Percentiles rank a stretch among this genome's conserved stretches.
Conservation (phyloP, 345 rosid species). For the Nephelium lappaceum region DNA sequence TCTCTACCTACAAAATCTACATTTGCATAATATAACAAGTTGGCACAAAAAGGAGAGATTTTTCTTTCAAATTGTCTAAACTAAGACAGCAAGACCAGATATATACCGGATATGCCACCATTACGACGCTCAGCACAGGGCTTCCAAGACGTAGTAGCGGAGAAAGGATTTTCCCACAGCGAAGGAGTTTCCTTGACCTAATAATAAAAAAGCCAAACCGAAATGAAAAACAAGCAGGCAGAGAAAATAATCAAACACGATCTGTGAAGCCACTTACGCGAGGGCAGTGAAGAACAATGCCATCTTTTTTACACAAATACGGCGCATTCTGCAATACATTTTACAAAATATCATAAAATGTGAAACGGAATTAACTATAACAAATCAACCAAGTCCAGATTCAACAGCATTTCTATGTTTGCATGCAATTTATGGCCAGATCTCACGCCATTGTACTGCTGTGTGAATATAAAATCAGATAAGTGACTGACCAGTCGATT, state of each 20-base stretch:
- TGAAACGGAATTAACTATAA: background rate
- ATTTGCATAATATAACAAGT: background rate
- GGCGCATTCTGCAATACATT: conserved; percentile 66
- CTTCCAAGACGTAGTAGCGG: conserved; percentile 99
- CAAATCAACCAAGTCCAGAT: conserved; percentile 1
- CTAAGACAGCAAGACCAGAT: background rate
- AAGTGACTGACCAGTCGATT: conserved; percentile 69
- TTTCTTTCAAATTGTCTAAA: background rate
- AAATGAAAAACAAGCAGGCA: conserved; percentile 20
- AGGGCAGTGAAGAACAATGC: conserved; percentile 93
- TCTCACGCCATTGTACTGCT: background rate
- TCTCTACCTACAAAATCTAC: background rate
- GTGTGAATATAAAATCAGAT: background rate
- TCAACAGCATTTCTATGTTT: background rate
- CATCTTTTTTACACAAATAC: conserved; percentile 92
- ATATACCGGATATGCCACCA: conserved; percentile 78
- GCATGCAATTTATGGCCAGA: conserved; percentile 13
- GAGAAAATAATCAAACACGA: background rate
- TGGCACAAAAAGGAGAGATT: background rate
- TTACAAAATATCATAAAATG: background rate
- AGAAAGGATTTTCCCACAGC: conserved; percentile 93
- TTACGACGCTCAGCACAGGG: conserved; percentile 94
- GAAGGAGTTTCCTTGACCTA: conserved; percentile 95
- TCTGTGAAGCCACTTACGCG: conserved; percentile 55
- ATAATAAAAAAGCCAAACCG: background rate